Percentiles rank a stretch among this genome's conserved stretches.
Conservation (phyloP, 1,284 basidiomycete genomes). For the Earliella scabrosa region DNA sequence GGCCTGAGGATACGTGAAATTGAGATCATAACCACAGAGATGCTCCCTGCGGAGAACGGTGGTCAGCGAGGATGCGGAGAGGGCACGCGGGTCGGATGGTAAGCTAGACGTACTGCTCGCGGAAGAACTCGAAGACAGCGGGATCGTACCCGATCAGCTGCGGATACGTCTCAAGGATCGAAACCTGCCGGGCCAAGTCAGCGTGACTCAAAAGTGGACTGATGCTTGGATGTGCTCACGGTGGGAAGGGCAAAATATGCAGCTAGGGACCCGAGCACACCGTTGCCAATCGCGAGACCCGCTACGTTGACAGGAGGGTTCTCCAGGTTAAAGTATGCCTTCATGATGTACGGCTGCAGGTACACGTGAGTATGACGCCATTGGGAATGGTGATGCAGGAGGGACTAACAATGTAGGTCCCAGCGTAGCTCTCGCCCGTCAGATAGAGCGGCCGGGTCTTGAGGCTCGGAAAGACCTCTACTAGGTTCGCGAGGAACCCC, state of each 20-base stretch:
- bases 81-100: no score
- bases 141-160: slow-evolving; percentile 71
- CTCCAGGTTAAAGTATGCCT: slow-evolving; percentile 60
- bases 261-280: slow-evolving; percentile 50
- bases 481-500: slow-evolving; percentile 27
- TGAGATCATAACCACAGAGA: slow-evolving; percentile 67
- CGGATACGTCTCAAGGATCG: slow-evolving; percentile 67
- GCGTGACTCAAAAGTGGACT: no score
- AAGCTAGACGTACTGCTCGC: slow-evolving; percentile 53
- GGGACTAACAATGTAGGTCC: slow-evolving; percentile 42
- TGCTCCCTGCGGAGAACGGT: no score
- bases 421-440: slow-evolving; percentile 36
- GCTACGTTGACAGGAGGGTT: slow-evolving; percentile 66
- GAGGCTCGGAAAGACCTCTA: slow-evolving; percentile 33
- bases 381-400: background rate
- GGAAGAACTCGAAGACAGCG: slow-evolving; percentile 66
- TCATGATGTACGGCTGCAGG: slow-evolving; percentile 67
- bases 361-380: background rate
- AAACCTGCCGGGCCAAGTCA: slow-evolving; percentile 43
- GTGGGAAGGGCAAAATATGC: slow-evolving; percentile 55
- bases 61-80: no score
- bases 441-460: slow-evolving; percentile 30
- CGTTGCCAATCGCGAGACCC: slow-evolving; percentile 72
- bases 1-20: slow-evolving; percentile 69
- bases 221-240: slow-evolving; percentile 35